Conservation (phyloP, 2,329 filamentous ascomycete species). For the Cadophora gregata region DNA sequence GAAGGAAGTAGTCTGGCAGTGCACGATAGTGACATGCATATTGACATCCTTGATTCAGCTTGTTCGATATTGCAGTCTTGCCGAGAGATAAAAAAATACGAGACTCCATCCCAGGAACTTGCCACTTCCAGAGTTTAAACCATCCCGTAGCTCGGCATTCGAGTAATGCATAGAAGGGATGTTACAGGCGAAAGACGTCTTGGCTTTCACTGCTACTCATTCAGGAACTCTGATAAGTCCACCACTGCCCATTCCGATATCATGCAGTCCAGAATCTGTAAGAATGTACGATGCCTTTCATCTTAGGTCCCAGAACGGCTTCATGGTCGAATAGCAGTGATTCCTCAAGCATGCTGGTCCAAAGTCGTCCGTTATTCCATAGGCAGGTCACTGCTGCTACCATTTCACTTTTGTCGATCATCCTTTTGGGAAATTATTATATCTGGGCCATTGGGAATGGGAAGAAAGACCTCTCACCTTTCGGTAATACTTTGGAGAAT, state of each 20-base stretch:
- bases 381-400: slow-evolving; percentile 4
- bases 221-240: background rate
- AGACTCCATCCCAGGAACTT: background rate
- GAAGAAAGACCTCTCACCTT: background rate
- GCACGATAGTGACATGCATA: too few relatives aligned
- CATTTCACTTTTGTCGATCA: background rate
- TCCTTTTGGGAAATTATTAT: background rate
- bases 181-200: background rate
- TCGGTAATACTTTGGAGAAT: background rate
- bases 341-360: background rate
- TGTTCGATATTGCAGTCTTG: too few relatives aligned
- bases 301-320: background rate
- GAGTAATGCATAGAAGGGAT: background rate
- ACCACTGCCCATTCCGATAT: background rate
- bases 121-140: background rate
- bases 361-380: background rate
- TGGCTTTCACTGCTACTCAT: background rate
- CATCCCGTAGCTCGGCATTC: background rate
- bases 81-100: background rate
- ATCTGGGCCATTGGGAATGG: slow-evolving; percentile 2
- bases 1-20: too few relatives aligned
- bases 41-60: too few relatives aligned
- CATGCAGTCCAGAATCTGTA: background rate
- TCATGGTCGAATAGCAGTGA: background rate
- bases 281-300: background rate